Conservation (phyloP, 129 eudicot genomes). For the Solidago caesia region DNA sequence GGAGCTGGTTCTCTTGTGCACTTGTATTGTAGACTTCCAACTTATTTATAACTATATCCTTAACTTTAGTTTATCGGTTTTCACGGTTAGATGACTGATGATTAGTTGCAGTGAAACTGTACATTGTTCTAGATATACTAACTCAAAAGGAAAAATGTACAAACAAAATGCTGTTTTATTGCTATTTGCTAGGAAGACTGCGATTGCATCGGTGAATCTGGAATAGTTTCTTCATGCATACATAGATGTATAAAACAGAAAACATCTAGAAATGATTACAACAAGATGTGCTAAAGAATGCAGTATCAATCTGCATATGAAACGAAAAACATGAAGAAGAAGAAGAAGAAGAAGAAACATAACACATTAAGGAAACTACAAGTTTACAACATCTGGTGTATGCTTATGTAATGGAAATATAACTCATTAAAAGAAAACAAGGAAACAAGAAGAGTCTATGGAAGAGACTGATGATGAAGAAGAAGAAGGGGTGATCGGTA, state of each 20-base stretch:
- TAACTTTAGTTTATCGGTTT: background rate
- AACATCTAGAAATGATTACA: background rate
- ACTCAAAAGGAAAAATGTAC: background rate
- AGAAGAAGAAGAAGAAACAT: background rate
- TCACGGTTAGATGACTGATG: background rate
- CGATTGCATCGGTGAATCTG: background rate
- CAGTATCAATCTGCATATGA: background rate
- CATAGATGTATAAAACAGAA: background rate
- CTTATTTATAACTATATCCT: background rate
- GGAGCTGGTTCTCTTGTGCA: constrained; percentile 26
- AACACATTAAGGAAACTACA: constrained; percentile 5
- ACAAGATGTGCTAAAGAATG: background rate
- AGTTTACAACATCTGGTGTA: background rate
- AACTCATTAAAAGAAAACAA: constrained; percentile 11
- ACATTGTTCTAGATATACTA: background rate
- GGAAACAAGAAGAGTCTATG: constrained; percentile 19
- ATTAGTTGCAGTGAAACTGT: background rate
- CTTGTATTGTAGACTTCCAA: background rate
- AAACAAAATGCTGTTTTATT: background rate
- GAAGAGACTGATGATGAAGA: constrained; percentile 10
- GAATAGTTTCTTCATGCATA: background rate
- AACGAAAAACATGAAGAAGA: background rate
- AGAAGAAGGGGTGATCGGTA: background rate
- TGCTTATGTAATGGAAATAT: background rate
- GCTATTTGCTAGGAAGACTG: too few species aligned